Conservation (phyloP, 495 filamentous ascomycete species). For the Talaromyces nanjingensis region DNA sequence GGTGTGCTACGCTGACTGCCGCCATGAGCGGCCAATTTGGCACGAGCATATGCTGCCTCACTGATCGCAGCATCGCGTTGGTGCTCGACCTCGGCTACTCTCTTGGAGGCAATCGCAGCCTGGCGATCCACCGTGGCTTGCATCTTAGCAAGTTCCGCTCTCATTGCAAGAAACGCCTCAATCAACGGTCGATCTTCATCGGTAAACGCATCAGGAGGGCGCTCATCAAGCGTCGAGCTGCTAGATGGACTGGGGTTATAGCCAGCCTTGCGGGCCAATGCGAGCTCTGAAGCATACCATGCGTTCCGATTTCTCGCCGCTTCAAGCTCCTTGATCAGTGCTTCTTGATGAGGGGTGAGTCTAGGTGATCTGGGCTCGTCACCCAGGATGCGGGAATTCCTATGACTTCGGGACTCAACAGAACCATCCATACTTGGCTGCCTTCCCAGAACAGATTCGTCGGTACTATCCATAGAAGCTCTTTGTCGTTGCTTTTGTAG, state of each 20-base stretch:
- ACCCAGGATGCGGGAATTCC: slow-evolving; percentile 30
- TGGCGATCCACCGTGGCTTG: slow-evolving; percentile 84
- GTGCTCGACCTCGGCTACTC: slow-evolving; percentile 87
- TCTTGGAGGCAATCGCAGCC: slow-evolving; percentile 71
- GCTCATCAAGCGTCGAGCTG: slow-evolving; percentile 69
- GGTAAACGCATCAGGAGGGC: slow-evolving; percentile 65
- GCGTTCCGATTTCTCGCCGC: slow-evolving; percentile 75
- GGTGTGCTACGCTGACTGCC: slow-evolving; percentile 66
- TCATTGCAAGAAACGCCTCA: slow-evolving; percentile 88
- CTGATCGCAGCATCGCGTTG: slow-evolving; percentile 86
- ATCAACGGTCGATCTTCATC: slow-evolving; percentile 89
- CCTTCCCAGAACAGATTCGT: slow-evolving; percentile 38
- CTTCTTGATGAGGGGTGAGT: slow-evolving; percentile 42
- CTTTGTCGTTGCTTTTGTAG: slow-evolving; percentile 35
- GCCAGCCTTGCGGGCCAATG: slow-evolving; percentile 79
- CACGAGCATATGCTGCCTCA: slow-evolving; percentile 91
- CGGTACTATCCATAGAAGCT: slow-evolving; percentile 37
- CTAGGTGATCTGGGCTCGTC: slow-evolving; percentile 41
- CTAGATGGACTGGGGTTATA: slow-evolving; percentile 69
- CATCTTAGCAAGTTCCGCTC: slow-evolving; percentile 72
- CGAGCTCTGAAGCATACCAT: slow-evolving; percentile 94
- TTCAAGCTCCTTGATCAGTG: slow-evolving; percentile 76
- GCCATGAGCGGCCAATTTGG: slow-evolving; percentile 78
- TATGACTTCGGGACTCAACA: slow-evolving; percentile 30
- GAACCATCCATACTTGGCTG: slow-evolving; percentile 39